Base-by-base conservation (phyloP, 306 rosid species). In the Rosa chinensis region DNA sequence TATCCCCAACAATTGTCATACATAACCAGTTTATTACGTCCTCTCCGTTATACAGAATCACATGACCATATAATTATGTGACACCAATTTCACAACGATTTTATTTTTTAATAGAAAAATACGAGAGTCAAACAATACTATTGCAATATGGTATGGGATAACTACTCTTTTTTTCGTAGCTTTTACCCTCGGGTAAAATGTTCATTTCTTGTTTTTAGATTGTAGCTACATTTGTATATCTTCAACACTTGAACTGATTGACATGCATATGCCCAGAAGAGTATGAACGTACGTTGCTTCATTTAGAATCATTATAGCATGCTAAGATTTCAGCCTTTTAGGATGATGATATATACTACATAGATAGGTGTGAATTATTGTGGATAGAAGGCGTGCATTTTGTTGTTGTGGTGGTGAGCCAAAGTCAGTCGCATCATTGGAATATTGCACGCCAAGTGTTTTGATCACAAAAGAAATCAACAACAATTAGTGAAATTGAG, bases 361-460 rank as follows among this genome's bases (percentile, higher is more conserved):
- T 40, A 3, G 25, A 21, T 21, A 56, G 63, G 63, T n/a, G 32
- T 8, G 63, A 3, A 58, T 58, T 58, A 58, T 58, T 21, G 63
- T 58, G 63, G 63, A 67, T 3, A 4, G 32, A 40, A 40, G 78
- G 78, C 78, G 69, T 74, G 78, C 69, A 58, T 56, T 11, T 61
- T 28, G 20, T 5, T 63, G 77, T 40, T 56, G 66, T 56, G 35
- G 78, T 58, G 62, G 78, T 55, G 53, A 44, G 53, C 20, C 17
- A 44, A n/a, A 44, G 55, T 42, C 10, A 69, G 39, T 69, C 0
- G 17, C 68, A 74, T 74, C 69, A 58, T 74, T 56, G 48, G 69
- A 8, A 42, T 63, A 42, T 14, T 59, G 55, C 78, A 74, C 69
- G 78, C 78, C 69, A 40, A 55, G 32, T 72, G 47, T 50, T 72